Conservation (phyloP, 225 moss, liverwort and hornwort species). For the Physcomitrellopsis africana region DNA sequence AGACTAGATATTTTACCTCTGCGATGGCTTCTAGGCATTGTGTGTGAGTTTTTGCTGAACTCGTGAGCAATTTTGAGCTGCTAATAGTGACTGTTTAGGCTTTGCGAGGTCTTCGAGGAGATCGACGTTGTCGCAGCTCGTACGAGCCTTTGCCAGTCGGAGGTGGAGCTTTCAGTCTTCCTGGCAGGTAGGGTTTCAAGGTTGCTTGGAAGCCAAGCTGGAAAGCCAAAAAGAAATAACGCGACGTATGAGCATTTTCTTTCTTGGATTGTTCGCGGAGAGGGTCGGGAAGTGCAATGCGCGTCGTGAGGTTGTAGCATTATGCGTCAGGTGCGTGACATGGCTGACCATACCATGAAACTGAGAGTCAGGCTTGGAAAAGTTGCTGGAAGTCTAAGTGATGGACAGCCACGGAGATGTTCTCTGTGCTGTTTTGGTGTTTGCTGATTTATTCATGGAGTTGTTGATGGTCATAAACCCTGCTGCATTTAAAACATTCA, state of each 20-base stretch:
- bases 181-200: conserved; percentile 25
- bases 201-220: conserved; percentile 15
- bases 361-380: no score
- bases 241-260: neutral
- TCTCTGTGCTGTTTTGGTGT: neutral
- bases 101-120: no score
- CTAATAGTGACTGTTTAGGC: no score
- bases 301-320: neutral
- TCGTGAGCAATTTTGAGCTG: no score
- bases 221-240: neutral
- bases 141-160: neutral
- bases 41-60: no score
- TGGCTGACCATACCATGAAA: no score
- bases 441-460: neutral
- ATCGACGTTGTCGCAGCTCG: neutral
- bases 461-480: neutral
- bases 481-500: conserved; percentile 23
- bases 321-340: neutral
- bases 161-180: neutral
- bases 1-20: no score
- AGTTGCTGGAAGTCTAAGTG: no score
- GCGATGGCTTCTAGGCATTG: no score
- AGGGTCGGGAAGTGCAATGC: neutral
- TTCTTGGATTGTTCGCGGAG: neutral
- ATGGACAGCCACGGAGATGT: neutral